Evolutionary conservation across 768 basidiomycete species (phyloP), one percentile per base, ranked within the genome.

Genomic region (Pleurotus salmoneostramineus): DNA sequence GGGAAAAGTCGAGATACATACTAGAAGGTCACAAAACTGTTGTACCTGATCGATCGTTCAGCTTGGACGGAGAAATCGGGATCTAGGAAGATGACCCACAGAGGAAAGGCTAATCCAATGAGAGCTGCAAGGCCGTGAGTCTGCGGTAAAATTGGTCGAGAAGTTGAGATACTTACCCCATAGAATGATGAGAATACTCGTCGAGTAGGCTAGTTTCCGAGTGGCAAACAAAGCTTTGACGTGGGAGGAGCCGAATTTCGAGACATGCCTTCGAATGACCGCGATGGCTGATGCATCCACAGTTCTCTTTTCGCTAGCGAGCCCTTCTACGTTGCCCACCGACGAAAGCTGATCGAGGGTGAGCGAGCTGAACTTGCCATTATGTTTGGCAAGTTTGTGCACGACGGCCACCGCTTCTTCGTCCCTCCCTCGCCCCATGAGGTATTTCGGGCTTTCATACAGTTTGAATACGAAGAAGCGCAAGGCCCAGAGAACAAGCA

Each of bases 81-180:
- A n/a, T 47, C 33, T 21, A 56, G 15, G n/a, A 17, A 15, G n/a
- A n/a, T 6, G 15, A 57, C 59, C 79, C 83, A 85, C 74, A 91
- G 69, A 12, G 89, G 88, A 61, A 86, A 90, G 2, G 89, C 89
- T 11, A 91, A 77, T 5, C 89, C 90, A 58, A 92, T 91, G 44
- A 91, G 74, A 1, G 83, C 88, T 89, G 61, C 60, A 37, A 34
- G 21, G 11, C 21, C 21, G 3, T 27, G 3, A 27, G 21, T 27
- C 3, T 27, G 3, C 21, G 3, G 21, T 27, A 27, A 27, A 3
- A 27, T 1, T 27, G 21, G 44, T 17, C 8, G 12, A 7, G 5
- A 48, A 7, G 42, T 6, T 7, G n/a, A 21, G 56, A 12, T 12
- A 59, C 72, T 37, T 56, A 78, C 78, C 76, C 69, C 79, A 74